Conservation (phyloP, 306 rosid species). For the Fragaria ananassa region DNA sequence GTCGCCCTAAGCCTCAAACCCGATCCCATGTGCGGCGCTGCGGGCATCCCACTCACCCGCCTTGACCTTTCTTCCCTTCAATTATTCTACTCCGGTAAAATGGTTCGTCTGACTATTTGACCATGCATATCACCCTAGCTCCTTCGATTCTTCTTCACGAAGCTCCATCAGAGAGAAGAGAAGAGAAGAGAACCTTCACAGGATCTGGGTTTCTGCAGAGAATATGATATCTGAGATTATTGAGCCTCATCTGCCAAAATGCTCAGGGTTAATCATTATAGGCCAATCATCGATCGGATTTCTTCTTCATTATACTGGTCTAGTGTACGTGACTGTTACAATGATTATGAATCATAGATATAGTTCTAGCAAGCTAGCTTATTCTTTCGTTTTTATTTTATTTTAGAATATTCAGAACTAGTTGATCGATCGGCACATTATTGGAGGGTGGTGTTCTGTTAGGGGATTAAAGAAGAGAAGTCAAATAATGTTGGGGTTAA, state of each 20-base stretch:
- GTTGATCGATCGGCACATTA: not conserved
- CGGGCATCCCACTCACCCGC: constrained; percentile 66
- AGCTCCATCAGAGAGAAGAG: not conserved
- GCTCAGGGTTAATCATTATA: constrained; percentile 19
- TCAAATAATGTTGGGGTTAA: constrained; percentile 10
- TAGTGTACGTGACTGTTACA: not conserved
- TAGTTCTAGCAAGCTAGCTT: not conserved
- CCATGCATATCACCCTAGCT: not conserved
- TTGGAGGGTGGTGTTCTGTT: constrained; percentile 12
- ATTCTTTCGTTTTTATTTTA: not conserved
- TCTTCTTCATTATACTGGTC: not conserved
- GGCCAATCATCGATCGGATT: not conserved
- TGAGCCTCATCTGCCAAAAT: constrained; percentile 11
- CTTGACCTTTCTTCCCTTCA: not conserved
- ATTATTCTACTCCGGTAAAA: not conserved
- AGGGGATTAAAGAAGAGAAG: not conserved
- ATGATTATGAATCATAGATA: constrained; percentile 13
- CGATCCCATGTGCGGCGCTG: constrained; percentile 89
- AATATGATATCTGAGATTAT: not conserved
- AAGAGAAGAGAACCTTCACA: not conserved
- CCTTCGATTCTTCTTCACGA: not conserved
- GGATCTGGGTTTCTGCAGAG: not conserved
- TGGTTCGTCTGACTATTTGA: not conserved
- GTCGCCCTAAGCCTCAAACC: constrained; percentile 64
- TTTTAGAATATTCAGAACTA: not conserved